These are phyloP conservation scores for Silene coronaria DNA, from an alignment of 179 eudicot species.

Conservation along the genomic window DNA sequence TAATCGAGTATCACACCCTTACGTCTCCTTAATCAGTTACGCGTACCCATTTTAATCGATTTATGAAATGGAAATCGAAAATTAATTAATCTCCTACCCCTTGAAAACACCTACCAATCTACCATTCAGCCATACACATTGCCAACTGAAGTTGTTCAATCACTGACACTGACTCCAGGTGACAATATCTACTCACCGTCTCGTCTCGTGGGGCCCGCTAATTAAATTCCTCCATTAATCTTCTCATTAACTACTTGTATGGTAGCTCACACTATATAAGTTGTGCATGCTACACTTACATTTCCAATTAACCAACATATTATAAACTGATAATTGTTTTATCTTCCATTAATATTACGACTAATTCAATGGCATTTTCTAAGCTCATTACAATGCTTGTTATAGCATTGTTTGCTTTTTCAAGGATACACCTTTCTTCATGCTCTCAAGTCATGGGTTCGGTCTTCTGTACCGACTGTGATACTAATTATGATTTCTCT, in stretches of 20 bases:
- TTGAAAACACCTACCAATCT: too few relatives aligned
- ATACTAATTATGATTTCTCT: slow-evolving; percentile 38
- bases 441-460: slow-evolving; percentile 46
- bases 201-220: slow-evolving; percentile 22
- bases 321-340: neutral
- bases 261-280: slow-evolving; percentile 7
- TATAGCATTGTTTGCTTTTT: slow-evolving; percentile 30
- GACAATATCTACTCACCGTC: slow-evolving; percentile 12
- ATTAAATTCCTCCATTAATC: slow-evolving; percentile 22
- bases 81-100: too few relatives aligned
- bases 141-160: too few relatives aligned
- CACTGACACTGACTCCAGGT: too few relatives aligned
- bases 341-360: neutral
- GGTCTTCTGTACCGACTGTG: slow-evolving; percentile 58
- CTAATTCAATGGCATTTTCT: slow-evolving; percentile 31
- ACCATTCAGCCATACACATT: too few relatives aligned
- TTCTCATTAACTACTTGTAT: slow-evolving; percentile 4
- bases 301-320: neutral
- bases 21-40: too few relatives aligned
- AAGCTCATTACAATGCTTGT: slow-evolving; percentile 20
- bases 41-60: too few relatives aligned
- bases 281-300: neutral
- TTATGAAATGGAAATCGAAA: too few relatives aligned
- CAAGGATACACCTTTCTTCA: slow-evolving; percentile 27
- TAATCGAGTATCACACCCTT: too few relatives aligned